Evolutionary conservation across 169 alveolate genomes (phyloP).

Genomic region (Plasmodium chabaudi): DNA sequence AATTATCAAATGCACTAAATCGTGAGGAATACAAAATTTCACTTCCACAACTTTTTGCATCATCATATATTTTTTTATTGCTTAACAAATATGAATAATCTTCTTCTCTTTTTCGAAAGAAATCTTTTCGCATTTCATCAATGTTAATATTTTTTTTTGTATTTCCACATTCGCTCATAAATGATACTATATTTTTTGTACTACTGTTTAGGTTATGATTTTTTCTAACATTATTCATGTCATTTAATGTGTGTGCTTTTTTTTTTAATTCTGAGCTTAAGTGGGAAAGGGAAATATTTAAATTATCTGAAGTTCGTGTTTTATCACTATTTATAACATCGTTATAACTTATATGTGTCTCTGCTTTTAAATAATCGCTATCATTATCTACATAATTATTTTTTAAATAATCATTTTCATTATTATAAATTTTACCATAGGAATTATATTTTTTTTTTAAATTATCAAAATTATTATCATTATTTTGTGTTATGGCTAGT

Average conservation of each 20-base stretch:
- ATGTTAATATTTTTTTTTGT: neutral
- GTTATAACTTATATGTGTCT: slow-evolving; percentile 23
- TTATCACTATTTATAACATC: slow-evolving; percentile 49
- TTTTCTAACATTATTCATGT: neutral
- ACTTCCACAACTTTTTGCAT: neutral
- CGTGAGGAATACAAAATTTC: neutral
- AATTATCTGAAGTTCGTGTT: slow-evolving; percentile 21
- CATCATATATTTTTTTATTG: slow-evolving; percentile 45
- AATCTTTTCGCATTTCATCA: neutral
- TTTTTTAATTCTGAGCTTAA: neutral
- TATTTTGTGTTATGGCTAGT: neutral
- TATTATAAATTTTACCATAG: neutral
- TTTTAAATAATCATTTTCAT: slow-evolving; percentile 20
- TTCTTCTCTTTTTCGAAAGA: slow-evolving; percentile 32
- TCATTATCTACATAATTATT: slow-evolving; percentile 23
- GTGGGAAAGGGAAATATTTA: neutral
- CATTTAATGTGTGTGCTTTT: neutral
- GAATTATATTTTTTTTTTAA: neutral
- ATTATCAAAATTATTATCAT: neutral
- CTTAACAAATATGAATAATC: slow-evolving; percentile 11
- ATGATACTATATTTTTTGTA: neutral
- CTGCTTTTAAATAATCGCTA: slow-evolving; percentile 34
- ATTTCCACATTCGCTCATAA: neutral
- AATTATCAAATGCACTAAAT: neutral
- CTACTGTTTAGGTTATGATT: too few relatives aligned